These are phyloP conservation scores for Setaria viridis DNA, from an alignment of 202 grass and related monocot genomes.

Conservation along the genomic window DNA sequence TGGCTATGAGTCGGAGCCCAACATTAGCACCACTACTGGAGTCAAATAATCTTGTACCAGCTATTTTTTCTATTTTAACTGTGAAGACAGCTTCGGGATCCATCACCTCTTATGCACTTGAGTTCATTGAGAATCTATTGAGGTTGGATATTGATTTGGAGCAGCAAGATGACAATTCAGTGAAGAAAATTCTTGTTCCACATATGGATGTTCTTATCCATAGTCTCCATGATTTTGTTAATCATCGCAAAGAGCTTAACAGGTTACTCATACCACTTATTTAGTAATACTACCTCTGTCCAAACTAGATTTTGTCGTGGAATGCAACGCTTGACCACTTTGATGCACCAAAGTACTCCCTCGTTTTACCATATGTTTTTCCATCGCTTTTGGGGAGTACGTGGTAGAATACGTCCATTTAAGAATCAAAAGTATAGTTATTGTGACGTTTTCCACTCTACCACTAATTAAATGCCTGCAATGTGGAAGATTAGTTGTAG, in stretches of 20 bases:
- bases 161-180: constrained; percentile 57
- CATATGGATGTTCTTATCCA: constrained; percentile 84
- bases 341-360: background rate
- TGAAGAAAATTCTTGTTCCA: constrained; percentile 70
- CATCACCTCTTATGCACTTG: constrained; percentile 74
- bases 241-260: constrained; percentile 71
- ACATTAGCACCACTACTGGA: constrained; percentile 67
- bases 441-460: background rate
- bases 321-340: background rate
- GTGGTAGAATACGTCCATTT: background rate
- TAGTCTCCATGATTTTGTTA: constrained; percentile 85
- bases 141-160: constrained; percentile 78
- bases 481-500: background rate
- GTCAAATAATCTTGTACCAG: constrained; percentile 73
- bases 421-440: background rate
- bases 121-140: constrained; percentile 93
- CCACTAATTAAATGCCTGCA: background rate
- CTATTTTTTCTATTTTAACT: constrained; percentile 88
- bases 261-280: constrained; percentile 48
- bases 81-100: constrained; percentile 83
- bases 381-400: background rate
- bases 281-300: constrained; percentile 11
- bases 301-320: background rate
- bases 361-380: background rate
- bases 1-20: constrained; percentile 84